Percentiles rank a stretch among this genome's conserved stretches.
Evolutionary conservation across 192 early-diverging fungal species (phyloP).

Genomic region (Paraglomus occultum): DNA sequence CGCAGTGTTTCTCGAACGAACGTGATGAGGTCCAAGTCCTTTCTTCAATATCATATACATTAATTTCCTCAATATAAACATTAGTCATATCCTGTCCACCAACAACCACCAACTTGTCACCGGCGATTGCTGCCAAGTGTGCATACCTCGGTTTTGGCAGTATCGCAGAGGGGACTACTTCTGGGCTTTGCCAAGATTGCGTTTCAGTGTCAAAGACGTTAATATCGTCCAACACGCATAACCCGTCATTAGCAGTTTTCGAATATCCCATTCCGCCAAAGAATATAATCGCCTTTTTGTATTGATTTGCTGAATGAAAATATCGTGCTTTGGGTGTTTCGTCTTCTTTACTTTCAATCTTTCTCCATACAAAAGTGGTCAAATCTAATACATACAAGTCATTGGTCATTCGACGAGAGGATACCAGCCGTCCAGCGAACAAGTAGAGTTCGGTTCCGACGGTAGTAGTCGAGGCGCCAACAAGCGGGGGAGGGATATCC

Average conservation of each 20-base stretch:
- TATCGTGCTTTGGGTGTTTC: slow-evolving; percentile 54
- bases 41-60: slow-evolving; percentile 60
- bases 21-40: slow-evolving; percentile 59
- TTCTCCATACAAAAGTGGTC: slow-evolving; percentile 59
- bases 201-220: slow-evolving; percentile 55
- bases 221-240: slow-evolving; percentile 64
- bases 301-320: slow-evolving; percentile 69
- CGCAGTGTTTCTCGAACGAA: slow-evolving; percentile 63
- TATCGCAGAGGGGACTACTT: slow-evolving; percentile 37
- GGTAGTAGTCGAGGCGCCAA: slow-evolving; percentile 65
- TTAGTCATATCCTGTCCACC: slow-evolving; percentile 74
- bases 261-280: slow-evolving; percentile 78
- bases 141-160: slow-evolving; percentile 70
- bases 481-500: slow-evolving; percentile 69
- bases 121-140: slow-evolving; percentile 62
- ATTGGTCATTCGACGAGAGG: slow-evolving; percentile 68
- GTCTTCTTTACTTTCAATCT: slow-evolving; percentile 36
- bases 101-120: slow-evolving; percentile 56
- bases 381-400: slow-evolving; percentile 67
- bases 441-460: slow-evolving; percentile 59
- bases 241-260: slow-evolving; percentile 44
- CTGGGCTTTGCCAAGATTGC: slow-evolving; percentile 53
- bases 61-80: slow-evolving; percentile 70
- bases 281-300: slow-evolving; percentile 57
- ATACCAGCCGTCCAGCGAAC: slow-evolving; percentile 69